Conservation (phyloP, 345 rosid species). For the Moringa oleifera region DNA sequence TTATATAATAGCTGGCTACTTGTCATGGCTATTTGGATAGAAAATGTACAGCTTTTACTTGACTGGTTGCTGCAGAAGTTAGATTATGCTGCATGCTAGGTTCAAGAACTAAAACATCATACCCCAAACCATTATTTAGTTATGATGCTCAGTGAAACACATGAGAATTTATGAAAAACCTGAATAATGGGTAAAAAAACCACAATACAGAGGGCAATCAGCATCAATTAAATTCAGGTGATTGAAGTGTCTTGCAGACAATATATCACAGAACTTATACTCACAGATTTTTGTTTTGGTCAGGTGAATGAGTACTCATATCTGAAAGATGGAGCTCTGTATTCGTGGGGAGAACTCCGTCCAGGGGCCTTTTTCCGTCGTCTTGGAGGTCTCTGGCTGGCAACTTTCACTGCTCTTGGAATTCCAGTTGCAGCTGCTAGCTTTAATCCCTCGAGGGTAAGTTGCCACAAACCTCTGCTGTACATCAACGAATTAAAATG, state of each 20-base stretch:
- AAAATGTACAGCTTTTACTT: not conserved
- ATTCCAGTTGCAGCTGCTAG: slow-evolving; percentile 91
- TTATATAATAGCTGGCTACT: not conserved
- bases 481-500: not conserved
- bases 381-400: slow-evolving; percentile 87
- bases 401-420: slow-evolving; percentile 73
- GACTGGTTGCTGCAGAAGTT: not conserved
- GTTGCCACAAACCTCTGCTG: slow-evolving; percentile 6
- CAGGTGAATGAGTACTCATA: slow-evolving; percentile 91
- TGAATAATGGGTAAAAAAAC: too few species aligned
- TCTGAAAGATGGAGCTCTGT: slow-evolving; percentile 69
- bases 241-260: too few species aligned
- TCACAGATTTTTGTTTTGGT: slow-evolving; percentile 13
- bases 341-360: slow-evolving; percentile 88
- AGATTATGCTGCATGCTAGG: too few species aligned
- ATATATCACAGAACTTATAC: not conserved
- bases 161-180: too few species aligned
- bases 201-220: too few species aligned
- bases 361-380: slow-evolving; percentile 64
- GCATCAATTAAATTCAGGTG: too few species aligned
- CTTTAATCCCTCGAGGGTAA: slow-evolving; percentile 87
- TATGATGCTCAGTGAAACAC: too few species aligned
- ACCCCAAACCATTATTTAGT: too few species aligned
- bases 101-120: too few species aligned
- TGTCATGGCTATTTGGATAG: not conserved